phyloP scores from a whole-genome alignment of 371 early-diverging fungal species.

The Capillidium rhysosporum region DNA sequence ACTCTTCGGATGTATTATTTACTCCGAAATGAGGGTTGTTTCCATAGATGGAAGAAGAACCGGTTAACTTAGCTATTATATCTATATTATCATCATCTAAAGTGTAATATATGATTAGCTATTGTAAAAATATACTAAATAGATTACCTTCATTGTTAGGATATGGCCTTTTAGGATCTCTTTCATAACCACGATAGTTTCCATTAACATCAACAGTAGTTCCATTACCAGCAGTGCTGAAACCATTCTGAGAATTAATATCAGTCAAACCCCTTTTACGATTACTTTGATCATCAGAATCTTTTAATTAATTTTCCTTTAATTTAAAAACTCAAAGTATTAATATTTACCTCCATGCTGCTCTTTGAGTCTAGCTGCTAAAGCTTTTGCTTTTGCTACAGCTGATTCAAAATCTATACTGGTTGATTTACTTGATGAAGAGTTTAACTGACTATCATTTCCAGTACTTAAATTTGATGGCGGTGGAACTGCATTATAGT shows the following conservation, averaged over 20 bases:
- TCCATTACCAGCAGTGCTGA: slow-evolving; percentile 1
- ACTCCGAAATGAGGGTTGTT: slow-evolving; percentile 8
- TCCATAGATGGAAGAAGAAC: slow-evolving; percentile 15
- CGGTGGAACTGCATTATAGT: slow-evolving; percentile 9
- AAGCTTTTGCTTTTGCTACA: slow-evolving; percentile 60
- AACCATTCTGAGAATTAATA: slow-evolving; percentile 11
- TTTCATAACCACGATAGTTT: slow-evolving; percentile 12
- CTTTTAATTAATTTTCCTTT: too few relatives aligned
- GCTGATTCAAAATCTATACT: slow-evolving; percentile 14
- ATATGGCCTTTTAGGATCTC: slow-evolving; percentile 23
- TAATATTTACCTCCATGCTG: slow-evolving; percentile 7
- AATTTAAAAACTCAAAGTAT: slow-evolving; percentile 7
- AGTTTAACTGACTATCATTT: slow-evolving; percentile 17
- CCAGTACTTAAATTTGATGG: slow-evolving; percentile 9
- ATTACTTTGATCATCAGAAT: slow-evolving; percentile 10
- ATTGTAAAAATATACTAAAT: slow-evolving; percentile 11
- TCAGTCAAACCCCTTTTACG: slow-evolving; percentile 7
- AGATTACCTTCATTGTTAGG: slow-evolving; percentile 18
- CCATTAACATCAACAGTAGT: not conserved
- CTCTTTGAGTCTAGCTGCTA: slow-evolving; percentile 54
- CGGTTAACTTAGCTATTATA: slow-evolving; percentile 15
- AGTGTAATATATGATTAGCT: not conserved
- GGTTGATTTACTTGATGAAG: slow-evolving; percentile 20
- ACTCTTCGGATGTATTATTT: slow-evolving; percentile 19
- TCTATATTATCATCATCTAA: slow-evolving; percentile 12